These are phyloP conservation scores for Fusarium humuli DNA, from an alignment of 2,329 filamentous ascomycete genomes.

Conservation along the genomic window DNA sequence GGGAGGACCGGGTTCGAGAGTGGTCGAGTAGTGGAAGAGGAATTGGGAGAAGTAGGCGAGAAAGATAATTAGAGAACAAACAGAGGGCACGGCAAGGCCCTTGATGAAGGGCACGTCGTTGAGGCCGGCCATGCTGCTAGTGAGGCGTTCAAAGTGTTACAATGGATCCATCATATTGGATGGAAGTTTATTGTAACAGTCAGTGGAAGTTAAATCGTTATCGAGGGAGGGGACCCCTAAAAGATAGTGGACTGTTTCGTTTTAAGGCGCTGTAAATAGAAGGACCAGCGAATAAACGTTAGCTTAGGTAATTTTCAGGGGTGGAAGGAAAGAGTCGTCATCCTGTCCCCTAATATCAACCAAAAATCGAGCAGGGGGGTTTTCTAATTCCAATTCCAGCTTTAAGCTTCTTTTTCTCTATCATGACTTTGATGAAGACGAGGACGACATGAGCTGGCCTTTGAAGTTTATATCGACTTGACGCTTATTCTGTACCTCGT, in stretches of 20 bases:
- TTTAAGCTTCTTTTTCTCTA: conserved; percentile 11
- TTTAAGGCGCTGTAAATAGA: conserved; percentile 16
- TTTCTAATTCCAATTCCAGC: not conserved
- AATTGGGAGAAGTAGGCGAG: conserved; percentile 79
- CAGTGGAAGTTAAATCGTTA: conserved; percentile 7
- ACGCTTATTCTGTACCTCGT: not conserved
- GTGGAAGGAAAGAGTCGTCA: conserved; percentile 27
- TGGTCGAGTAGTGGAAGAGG: conserved; percentile 68
- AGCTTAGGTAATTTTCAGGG: conserved; percentile 40
- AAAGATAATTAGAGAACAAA: conserved; percentile 74
- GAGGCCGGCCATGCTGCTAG: conserved; percentile 55
- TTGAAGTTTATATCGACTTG: not conserved
- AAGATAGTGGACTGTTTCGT: conserved; percentile 10
- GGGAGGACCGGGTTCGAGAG: conserved; percentile 70
- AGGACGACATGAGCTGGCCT: not conserved
- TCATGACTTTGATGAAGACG: conserved; percentile 31
- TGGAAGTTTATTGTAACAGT: not conserved
- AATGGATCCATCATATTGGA: conserved; percentile 17
- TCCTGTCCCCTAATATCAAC: conserved; percentile 31
- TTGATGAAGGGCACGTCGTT: conserved; percentile 59
- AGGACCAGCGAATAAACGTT: not conserved
- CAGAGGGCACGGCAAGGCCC: conserved; percentile 74
- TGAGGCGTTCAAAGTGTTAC: conserved; percentile 13
- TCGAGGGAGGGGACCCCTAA: conserved; percentile 9
- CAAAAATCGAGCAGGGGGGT: conserved; percentile 28